Conservation (phyloP, 768 basidiomycete genomes). For the Favolaschia claudopus region DNA sequence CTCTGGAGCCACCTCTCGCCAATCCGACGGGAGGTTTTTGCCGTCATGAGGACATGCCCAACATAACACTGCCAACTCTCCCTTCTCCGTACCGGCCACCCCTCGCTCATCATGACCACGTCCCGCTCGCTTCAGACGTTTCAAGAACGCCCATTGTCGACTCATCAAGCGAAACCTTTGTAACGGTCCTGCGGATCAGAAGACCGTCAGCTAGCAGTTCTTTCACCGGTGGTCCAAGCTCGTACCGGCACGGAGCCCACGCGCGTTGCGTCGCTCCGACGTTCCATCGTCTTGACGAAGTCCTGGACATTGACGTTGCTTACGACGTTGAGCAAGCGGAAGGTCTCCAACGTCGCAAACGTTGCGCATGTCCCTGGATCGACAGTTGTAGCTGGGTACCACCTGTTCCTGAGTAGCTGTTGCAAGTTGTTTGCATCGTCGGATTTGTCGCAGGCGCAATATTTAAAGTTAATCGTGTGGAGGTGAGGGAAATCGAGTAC, state of each 20-base stretch:
- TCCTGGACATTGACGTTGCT: conserved; percentile 25
- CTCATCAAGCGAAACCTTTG: background rate
- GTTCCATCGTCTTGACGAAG: conserved; percentile 19
- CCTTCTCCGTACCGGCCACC: conserved; percentile 1
- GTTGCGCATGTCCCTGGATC: conserved; percentile 22
- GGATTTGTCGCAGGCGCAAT: background rate
- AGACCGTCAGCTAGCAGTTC: too few species aligned
- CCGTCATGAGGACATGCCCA: conserved; percentile 25
- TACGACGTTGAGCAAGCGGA: conserved; percentile 14
- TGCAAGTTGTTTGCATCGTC: background rate
- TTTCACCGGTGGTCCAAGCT: background rate
- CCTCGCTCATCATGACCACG: background rate
- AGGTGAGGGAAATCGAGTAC: conserved; percentile 5
- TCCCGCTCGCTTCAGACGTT: conserved; percentile 16
- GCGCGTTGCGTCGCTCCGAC: background rate
- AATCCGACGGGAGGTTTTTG: conserved; percentile 22
- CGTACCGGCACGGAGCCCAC: conserved; percentile 5
- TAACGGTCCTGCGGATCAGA: conserved; percentile 21
- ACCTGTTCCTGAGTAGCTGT: conserved; percentile 10
- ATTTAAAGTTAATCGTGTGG: conserved; percentile 1
- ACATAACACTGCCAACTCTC: conserved; percentile 18
- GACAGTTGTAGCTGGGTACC: conserved; percentile 22
- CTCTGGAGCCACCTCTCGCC: conserved; percentile 13
- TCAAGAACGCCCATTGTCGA: conserved; percentile 15
- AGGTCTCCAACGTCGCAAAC: conserved; percentile 13